phyloP scores from a whole-genome alignment of 176 grass and related monocot species.

The Oryza longistaminata region DNA sequence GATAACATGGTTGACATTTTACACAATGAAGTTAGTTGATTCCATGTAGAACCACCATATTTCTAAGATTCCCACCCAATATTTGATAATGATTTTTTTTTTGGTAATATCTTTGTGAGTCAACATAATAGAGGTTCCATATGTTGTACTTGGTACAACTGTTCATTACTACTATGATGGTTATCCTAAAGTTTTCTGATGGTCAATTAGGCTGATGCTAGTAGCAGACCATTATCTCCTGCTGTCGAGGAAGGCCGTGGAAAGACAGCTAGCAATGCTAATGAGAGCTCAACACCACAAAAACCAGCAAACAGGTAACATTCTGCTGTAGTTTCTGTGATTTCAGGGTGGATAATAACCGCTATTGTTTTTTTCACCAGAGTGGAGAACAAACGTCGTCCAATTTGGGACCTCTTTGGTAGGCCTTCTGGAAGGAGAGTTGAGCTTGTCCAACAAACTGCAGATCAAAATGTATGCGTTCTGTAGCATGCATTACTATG shows the following conservation, averaged over 20 bases:
- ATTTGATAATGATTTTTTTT: constrained; percentile 1
- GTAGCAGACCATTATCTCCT: constrained; percentile 47
- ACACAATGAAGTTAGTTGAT: constrained; percentile 9
- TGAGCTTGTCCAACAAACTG: constrained; percentile 33
- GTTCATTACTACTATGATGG: constrained; percentile 14
- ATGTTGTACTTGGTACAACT: neutral
- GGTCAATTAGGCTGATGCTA: constrained; percentile 62
- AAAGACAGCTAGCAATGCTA: constrained; percentile 31
- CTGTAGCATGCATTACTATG: constrained; percentile 14
- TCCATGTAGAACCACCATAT: constrained; percentile 20
- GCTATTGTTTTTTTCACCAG: constrained; percentile 23
- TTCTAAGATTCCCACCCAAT: neutral
- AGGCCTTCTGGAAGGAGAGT: constrained; percentile 43
- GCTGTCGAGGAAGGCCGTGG: constrained; percentile 42
- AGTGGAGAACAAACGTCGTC: constrained; percentile 58
- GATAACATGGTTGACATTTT: constrained; percentile 1
- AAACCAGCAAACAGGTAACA: constrained; percentile 56
- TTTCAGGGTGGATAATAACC: constrained; percentile 26
- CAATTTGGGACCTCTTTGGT: constrained; percentile 65
- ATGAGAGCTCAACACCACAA: constrained; percentile 34
- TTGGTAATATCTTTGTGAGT: neutral
- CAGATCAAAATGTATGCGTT: constrained; percentile 66
- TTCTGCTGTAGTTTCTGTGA: constrained; percentile 31
- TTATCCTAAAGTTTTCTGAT: constrained; percentile 38
- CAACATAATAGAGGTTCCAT: constrained; percentile 5